Conservation (phyloP, 495 filamentous ascomycete species). For the Aspergillus sclerotiicarbonarius region DNA sequence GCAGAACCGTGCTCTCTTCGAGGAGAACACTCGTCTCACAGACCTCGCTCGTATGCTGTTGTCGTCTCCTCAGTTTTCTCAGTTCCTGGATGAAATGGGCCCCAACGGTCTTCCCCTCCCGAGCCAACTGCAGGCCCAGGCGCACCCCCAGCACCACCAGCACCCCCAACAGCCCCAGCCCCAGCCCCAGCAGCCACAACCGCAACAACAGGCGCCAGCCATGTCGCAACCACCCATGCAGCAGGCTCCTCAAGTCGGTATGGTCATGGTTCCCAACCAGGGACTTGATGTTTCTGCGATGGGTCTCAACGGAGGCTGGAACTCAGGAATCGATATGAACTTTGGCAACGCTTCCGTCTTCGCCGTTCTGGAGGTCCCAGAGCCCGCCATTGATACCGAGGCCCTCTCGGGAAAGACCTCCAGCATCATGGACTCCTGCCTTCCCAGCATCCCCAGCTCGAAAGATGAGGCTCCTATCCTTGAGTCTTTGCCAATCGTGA, state of each 20-base stretch:
- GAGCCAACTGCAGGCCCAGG: conserved; percentile 28
- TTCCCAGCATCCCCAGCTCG: conserved; percentile 28
- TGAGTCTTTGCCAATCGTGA: conserved; percentile 36
- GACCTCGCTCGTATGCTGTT: conserved; percentile 80
- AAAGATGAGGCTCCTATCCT: conserved; percentile 55
- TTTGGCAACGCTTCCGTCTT: conserved; percentile 74
- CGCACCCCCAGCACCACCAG: conserved; percentile 29
- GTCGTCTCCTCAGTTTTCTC: conserved; percentile 79
- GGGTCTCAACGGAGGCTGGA: conserved; percentile 54
- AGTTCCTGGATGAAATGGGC: conserved; percentile 73
- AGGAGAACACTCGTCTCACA: conserved; percentile 76
- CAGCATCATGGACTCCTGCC: conserved; percentile 31
- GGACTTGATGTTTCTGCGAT: conserved; percentile 65
- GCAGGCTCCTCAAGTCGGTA: conserved; percentile 61
- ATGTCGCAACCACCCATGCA: conserved; percentile 38
- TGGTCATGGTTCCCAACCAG: conserved; percentile 75
- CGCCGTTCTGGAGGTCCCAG: conserved; percentile 72
- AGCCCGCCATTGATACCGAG: conserved; percentile 59
- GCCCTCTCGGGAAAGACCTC: conserved; percentile 66
- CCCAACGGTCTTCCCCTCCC: conserved; percentile 43
- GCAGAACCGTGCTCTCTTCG: conserved; percentile 69
- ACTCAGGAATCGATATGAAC: conserved; percentile 52
- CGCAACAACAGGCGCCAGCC: conserved; percentile 31
- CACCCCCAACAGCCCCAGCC: conserved; percentile 34
- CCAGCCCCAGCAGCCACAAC: conserved; percentile 27